These are phyloP conservation scores for Beauveria sp. DNA, from an alignment of 2,329 filamentous ascomycete species.

Conservation along the genomic window DNA sequence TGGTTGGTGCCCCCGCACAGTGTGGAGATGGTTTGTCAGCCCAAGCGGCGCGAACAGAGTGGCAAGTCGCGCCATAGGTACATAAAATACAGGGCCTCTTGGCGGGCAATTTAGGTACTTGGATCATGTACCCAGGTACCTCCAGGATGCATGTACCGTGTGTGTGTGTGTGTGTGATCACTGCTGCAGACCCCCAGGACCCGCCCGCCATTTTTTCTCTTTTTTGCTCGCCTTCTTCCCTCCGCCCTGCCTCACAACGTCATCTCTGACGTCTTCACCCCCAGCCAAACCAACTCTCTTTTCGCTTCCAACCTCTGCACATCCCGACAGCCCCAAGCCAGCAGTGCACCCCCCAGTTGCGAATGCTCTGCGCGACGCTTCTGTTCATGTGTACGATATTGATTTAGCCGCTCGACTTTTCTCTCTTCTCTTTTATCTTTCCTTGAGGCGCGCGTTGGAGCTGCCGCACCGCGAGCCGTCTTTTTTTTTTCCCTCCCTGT, in stretches of 20 bases:
- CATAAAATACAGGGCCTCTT: not conserved
- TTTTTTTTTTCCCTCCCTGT: not conserved
- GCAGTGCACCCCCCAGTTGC: not conserved
- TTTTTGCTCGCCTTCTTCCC: constrained; percentile 23
- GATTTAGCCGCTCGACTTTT: constrained; percentile 15
- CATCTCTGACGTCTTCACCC: constrained; percentile 41
- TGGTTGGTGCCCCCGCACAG: constrained; percentile 1
- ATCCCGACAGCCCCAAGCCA: not conserved
- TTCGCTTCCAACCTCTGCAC: not conserved
- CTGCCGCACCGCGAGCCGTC: not conserved
- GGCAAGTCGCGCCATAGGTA: constrained; percentile 10
- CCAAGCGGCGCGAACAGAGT: not conserved
- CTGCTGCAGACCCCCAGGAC: not conserved
- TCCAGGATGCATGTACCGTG: too few species aligned
- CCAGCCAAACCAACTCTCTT: constrained; percentile 18
- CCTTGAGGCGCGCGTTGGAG: not conserved
- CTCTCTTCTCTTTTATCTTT: not conserved
- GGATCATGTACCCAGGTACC: too few species aligned
- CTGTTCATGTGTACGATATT: constrained; percentile 6
- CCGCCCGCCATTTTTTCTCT: constrained; percentile 24
- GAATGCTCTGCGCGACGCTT: not conserved
- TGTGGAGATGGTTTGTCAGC: constrained; percentile 2
- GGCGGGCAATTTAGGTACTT: too few species aligned
- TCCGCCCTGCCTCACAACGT: constrained; percentile 32
- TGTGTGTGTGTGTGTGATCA: not conserved